A percentile compares a stretch with the other conserved stretches of the same genome.
These are phyloP conservation scores for Paecilomyces fulvus DNA, from an alignment of 2,329 filamentous ascomycete species.

Conservation along the genomic window DNA sequence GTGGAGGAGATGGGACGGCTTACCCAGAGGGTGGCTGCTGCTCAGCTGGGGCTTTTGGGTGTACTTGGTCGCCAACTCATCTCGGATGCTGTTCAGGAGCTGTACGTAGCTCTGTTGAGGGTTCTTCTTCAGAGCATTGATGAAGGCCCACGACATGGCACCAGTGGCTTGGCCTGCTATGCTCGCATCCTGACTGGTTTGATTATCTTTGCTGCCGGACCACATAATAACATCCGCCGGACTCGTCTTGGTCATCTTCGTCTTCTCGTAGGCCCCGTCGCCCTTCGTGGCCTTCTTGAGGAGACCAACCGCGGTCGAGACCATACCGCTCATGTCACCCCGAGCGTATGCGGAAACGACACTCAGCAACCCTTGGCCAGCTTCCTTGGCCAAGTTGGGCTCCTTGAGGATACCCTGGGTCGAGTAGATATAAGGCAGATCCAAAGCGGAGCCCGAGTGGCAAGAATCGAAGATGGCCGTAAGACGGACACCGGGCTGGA, in stretches of 20 bases:
- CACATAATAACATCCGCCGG: constrained; percentile 96
- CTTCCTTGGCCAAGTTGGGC: constrained; percentile 60
- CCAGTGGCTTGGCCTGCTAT: constrained; percentile 86
- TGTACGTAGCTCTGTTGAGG: constrained; percentile 94
- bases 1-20: constrained; percentile 26
- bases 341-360: constrained; percentile 70
- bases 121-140: constrained; percentile 81
- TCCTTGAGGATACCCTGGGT: constrained; percentile 62
- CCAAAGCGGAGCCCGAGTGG: constrained; percentile 58
- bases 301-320: constrained; percentile 69
- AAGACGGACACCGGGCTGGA: constrained; percentile 72
- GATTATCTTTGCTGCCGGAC: constrained; percentile 91
- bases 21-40: constrained; percentile 91
- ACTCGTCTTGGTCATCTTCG: constrained; percentile 81
- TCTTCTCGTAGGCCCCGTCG: constrained; percentile 68
- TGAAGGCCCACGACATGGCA: constrained; percentile 98
- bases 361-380: constrained; percentile 54
- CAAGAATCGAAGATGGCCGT: constrained; percentile 63
- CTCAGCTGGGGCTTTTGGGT: constrained; percentile 92
- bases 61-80: constrained; percentile 79
- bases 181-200: constrained; percentile 88
- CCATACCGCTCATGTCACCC: constrained; percentile 75
- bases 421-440: constrained; percentile 59
- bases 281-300: constrained; percentile 81
- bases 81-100: constrained; percentile 88